These are phyloP conservation scores for Saccharata proteae DNA, from an alignment of 2,329 filamentous ascomycete species.

Conservation along the genomic window DNA sequence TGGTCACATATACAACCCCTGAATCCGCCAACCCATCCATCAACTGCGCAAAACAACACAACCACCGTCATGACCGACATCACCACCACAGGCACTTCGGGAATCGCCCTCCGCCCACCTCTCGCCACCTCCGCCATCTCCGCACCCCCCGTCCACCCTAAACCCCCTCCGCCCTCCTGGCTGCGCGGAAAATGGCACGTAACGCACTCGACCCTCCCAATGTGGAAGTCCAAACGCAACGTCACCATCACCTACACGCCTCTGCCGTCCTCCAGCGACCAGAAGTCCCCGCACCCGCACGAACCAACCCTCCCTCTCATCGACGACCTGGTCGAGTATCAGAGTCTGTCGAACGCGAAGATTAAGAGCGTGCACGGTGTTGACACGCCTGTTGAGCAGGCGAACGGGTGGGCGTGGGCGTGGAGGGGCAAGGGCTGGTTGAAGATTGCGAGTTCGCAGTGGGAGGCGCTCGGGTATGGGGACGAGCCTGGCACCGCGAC, in stretches of 20 bases:
- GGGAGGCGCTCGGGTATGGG: conserved; percentile 73
- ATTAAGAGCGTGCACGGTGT: conserved; percentile 53
- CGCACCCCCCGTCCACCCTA: conserved; percentile 1
- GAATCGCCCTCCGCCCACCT: conserved; percentile 9
- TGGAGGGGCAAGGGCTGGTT: conserved; percentile 72
- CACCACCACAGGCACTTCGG: neutral
- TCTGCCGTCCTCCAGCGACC: conserved; percentile 25
- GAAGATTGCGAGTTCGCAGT: conserved; percentile 59
- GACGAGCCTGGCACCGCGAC: conserved; percentile 38
- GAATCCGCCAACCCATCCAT: neutral
- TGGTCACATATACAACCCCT: neutral
- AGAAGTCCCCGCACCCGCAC: too few species aligned
- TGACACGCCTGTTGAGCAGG: conserved; percentile 38
- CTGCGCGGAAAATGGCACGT: conserved; percentile 24
- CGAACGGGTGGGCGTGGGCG: conserved; percentile 40
- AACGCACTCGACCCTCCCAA: conserved; percentile 33
- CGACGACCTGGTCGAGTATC: conserved; percentile 64
- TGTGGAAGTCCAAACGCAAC: conserved; percentile 73
- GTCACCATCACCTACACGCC: conserved; percentile 65
- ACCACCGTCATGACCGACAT: neutral
- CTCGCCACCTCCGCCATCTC: conserved; percentile 1
- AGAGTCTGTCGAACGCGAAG: conserved; percentile 38
- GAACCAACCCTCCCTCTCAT: too few species aligned
- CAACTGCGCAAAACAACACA: neutral
- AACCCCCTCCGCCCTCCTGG: conserved; percentile 24